These are phyloP conservation scores for Penicillium sumatraense DNA, from an alignment of 2,329 filamentous ascomycete species.

Conservation along the genomic window DNA sequence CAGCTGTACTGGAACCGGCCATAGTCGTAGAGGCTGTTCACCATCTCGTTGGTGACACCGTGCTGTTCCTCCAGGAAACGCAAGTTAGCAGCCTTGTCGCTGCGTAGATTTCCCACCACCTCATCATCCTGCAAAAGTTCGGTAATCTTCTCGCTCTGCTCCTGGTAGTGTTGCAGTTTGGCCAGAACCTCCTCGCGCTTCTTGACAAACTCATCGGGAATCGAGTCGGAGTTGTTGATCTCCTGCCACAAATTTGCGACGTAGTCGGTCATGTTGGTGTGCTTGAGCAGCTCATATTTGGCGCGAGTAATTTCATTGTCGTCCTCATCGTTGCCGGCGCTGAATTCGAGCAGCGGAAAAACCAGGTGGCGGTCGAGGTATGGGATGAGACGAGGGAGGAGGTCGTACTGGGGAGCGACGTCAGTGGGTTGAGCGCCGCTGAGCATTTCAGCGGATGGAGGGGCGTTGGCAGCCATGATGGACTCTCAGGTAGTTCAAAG, in stretches of 20 bases:
- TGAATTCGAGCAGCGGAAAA: conserved; percentile 94
- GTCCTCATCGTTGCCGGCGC: conserved; percentile 79
- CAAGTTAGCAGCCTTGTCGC: conserved; percentile 98
- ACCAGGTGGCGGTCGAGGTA: conserved; percentile 95
- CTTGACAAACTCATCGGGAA: conserved; percentile 82
- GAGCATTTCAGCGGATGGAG: conserved; percentile 55
- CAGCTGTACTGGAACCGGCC: conserved; percentile 98
- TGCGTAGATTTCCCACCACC: conserved; percentile 86
- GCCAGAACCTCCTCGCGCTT: conserved; percentile 88
- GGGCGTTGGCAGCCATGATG: conserved; percentile 58
- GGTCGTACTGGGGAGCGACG: conserved; percentile 73
- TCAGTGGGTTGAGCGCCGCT: conserved; percentile 55
- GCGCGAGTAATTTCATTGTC: conserved; percentile 77
- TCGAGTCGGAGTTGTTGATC: conserved; percentile 76
- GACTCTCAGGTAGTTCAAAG: conserved; percentile 26
- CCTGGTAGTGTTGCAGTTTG: conserved; percentile 79
- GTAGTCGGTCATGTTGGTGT: conserved; percentile 99
- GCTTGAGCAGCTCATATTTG: conserved; percentile 92
- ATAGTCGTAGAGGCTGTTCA: conserved; percentile 92
- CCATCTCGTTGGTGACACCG: conserved; percentile 91
- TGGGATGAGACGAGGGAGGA: conserved; percentile 86
- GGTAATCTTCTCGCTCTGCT: conserved; percentile 86
- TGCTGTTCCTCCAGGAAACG: conserved; percentile 97
- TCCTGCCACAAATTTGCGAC: conserved; percentile 90
- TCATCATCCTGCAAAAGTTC: conserved; percentile 85